Evolutionary conservation across 148 eudicot genomes (phyloP).

Genomic region (Fagopyrum esculentum): DNA sequence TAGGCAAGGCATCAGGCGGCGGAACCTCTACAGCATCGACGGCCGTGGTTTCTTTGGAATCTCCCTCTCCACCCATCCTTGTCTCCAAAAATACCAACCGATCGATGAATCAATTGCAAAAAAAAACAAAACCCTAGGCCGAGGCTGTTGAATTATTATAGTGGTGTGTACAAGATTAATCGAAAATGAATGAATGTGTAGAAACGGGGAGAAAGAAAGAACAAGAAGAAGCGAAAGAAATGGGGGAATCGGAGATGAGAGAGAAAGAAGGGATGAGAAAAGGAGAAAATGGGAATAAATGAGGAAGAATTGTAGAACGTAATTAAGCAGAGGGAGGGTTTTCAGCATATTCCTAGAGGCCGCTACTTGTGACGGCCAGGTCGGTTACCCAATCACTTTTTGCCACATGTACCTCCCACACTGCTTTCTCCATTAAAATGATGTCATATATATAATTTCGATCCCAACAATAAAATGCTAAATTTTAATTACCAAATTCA

Average conservation of each 20-base stretch:
- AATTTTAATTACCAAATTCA: too few relatives aligned
- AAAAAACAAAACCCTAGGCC: conserved; percentile 26
- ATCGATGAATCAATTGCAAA: conserved; percentile 17
- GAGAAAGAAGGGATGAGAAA: not conserved
- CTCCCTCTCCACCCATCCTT: conserved; percentile 53
- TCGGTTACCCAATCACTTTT: not conserved
- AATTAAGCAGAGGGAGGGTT: conserved; percentile 2
- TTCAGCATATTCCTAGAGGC: conserved; percentile 7
- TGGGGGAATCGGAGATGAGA: not conserved
- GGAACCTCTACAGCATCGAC: conserved; percentile 20
- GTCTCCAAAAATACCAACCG: not conserved
- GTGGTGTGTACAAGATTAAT: not conserved
- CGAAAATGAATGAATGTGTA: not conserved
- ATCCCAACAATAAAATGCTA: too few relatives aligned
- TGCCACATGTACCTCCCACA: not conserved
- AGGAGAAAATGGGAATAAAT: conserved; percentile 11
- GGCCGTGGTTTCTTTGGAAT: conserved; percentile 24
- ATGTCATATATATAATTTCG: not conserved
- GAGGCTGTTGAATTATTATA: not conserved
- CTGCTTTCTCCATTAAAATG: not conserved
- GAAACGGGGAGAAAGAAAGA: not conserved
- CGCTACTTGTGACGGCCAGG: conserved; percentile 8
- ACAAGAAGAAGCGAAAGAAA: not conserved
- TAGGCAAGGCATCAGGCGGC: conserved; percentile 28
- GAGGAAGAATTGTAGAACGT: conserved; percentile 1